Percentiles rank a stretch among this genome's conserved stretches.
These are phyloP conservation scores for Yarrowia alimentaria DNA, from an alignment of 805 yeast species.

Conservation along the genomic window DNA sequence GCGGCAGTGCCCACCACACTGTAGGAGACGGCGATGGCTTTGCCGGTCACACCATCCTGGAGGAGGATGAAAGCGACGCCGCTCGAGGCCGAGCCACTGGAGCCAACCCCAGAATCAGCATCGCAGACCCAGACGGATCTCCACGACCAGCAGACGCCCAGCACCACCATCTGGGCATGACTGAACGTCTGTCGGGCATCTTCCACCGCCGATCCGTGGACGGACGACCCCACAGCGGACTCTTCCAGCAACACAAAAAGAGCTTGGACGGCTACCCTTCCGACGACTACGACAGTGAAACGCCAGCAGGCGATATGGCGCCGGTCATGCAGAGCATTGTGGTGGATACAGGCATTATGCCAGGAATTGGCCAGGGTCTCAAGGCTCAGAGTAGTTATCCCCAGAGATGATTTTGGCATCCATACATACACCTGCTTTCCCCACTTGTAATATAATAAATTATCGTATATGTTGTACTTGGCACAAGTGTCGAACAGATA, in stretches of 20 bases:
- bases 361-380: constrained; percentile 17
- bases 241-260: constrained; percentile 1
- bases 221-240: constrained; percentile 13
- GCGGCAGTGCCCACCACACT: background rate
- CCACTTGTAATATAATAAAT: constrained; percentile 10
- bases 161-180: constrained; percentile 6
- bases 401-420: too few species aligned
- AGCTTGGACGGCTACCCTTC: constrained; percentile 7
- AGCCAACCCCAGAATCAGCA: background rate
- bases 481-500: too few species aligned
- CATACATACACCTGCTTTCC: too few species aligned
- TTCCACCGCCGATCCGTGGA: constrained; percentile 8
- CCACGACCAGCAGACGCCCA: constrained; percentile 6
- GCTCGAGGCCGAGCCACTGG: background rate
- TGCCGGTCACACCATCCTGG: constrained; percentile 1
- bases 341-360: constrained; percentile 23
- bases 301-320: constrained; percentile 8
- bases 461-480: too few species aligned
- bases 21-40: constrained; percentile 10
- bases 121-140: constrained; percentile 5
- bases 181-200: constrained; percentile 15
- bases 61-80: background rate
- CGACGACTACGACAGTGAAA: too few species aligned
- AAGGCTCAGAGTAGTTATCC: constrained; percentile 6
- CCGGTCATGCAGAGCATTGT: constrained; percentile 26